phyloP scores from a whole-genome alignment of 106 monocot genomes.

The Ottelia alismoides region DNA sequence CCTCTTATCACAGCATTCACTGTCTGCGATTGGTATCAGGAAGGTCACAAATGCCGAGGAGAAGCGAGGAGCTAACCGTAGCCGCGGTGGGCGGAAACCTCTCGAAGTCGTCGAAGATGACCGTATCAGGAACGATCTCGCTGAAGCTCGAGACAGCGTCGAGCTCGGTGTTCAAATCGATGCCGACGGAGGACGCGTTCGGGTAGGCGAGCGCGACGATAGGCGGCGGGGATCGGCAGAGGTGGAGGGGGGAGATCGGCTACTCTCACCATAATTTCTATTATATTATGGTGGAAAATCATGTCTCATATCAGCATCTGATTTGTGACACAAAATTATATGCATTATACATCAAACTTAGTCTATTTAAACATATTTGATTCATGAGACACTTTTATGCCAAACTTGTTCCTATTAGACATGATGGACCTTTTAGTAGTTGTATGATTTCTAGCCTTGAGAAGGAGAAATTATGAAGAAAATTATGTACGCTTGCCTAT shows the following conservation, averaged over 20 bases:
- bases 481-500: no score
- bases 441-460: no score
- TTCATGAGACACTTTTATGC: no score
- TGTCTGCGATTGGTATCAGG: constrained; percentile 73
- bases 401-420: no score
- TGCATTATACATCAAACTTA: no score
- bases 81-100: constrained; percentile 96
- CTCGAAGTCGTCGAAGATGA: constrained; percentile 93
- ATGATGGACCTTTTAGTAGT: no score
- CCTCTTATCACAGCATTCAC: constrained; percentile 47
- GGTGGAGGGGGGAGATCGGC: constrained; percentile 1
- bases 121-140: constrained; percentile 94
- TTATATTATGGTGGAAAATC: no score
- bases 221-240: constrained; percentile 11
- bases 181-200: constrained; percentile 20
- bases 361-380: no score
- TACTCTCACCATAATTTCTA: no score
- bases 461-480: no score
- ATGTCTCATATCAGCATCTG: no score
- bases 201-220: constrained; percentile 11
- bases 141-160: constrained; percentile 85
- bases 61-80: constrained; percentile 84
- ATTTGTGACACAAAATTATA: no score
- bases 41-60: constrained; percentile 72
- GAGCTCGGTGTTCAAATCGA: constrained; percentile 48